Evolutionary conservation across 2,329 filamentous ascomycete genomes (phyloP), one percentile per base, ranked within the genome.

Genomic region (Corinectria fuckeliana): DNA sequence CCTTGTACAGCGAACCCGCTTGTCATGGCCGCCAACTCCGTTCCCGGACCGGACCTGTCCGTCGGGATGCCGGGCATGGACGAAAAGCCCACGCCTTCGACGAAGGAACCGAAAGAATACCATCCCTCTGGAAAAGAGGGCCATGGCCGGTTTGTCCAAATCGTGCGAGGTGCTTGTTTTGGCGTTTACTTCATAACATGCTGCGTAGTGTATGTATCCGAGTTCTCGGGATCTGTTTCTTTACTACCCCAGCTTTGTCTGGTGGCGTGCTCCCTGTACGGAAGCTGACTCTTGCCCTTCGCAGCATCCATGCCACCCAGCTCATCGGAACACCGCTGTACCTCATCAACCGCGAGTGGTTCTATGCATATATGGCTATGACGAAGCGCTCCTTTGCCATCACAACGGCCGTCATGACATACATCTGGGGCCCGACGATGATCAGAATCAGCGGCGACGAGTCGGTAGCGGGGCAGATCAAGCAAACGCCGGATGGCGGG

Each of bases 331-430:
- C 86, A 1, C 91, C 91, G 2, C 77, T 96, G 47, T 95, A 95
- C 73, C 83, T 88, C 61, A 79, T 92, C 70, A 90, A 92, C 73
- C 86, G 86, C 58, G 88, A 92, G 44, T 85, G 91, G 71, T 96
- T 92, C 79, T 91, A 96, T 76, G 85, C 88, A 62, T 96, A 92
- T 78, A 96, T 96, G 86, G 88, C 91, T 38, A 85, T 92, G 74
- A 95, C 92, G 10, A 96, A 96, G 76, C 87, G 91, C 71, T 91
- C 86, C 2, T 96, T 96, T 74, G 91, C 90, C 34, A 83, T 96
- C 14, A 79, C 92, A 42, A 88, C 89, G 63, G 93, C 90, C 18
- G 90, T 89, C 42, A 87, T 94, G 80, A 96, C 91, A 13, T 87
- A 94, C 70, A 91, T 91, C 81, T 96, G 91, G 89, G 89, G 90